Conservation (phyloP, 257 asterid species). For the Fraxinus cuspidata region DNA sequence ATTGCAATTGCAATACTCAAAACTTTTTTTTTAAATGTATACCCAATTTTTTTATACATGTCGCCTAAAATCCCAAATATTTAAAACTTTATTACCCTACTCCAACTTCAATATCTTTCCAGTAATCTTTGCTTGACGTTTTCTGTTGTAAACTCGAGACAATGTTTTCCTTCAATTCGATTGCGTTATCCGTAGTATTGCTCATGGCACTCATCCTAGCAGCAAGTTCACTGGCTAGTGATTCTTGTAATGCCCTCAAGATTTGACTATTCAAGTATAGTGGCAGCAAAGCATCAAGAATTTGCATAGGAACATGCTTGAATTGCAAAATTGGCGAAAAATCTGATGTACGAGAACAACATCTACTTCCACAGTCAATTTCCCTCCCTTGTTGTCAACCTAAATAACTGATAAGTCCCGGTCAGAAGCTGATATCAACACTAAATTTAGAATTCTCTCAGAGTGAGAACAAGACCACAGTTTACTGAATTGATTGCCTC, state of each 20-base stretch:
- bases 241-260: slow-evolving; percentile 52
- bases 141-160: slow-evolving; percentile 39
- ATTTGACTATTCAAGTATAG: slow-evolving; percentile 50
- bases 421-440: too few relatives aligned
- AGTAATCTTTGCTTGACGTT: slow-evolving; percentile 54
- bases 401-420: slow-evolving; percentile 56
- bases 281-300: slow-evolving; percentile 52
- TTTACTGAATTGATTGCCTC: too few relatives aligned
- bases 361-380: slow-evolving; percentile 50
- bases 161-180: slow-evolving; percentile 44
- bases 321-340: slow-evolving; percentile 49
- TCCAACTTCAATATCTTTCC: slow-evolving; percentile 68
- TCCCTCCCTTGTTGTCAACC: slow-evolving; percentile 61
- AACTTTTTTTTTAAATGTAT: too few relatives aligned
- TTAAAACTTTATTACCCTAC: too few relatives aligned
- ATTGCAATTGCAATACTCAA: too few relatives aligned
- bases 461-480: too few relatives aligned
- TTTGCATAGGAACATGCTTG: slow-evolving; percentile 55
- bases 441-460: too few relatives aligned
- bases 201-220: slow-evolving; percentile 62
- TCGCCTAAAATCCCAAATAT: too few relatives aligned
- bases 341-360: slow-evolving; percentile 36
- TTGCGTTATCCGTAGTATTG: slow-evolving; percentile 47
- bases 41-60: too few relatives aligned
- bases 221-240: slow-evolving; percentile 51